These are phyloP conservation scores for Pestalotiopsis sp. DNA, from an alignment of 2,329 filamentous ascomycete genomes.

Conservation along the genomic window DNA sequence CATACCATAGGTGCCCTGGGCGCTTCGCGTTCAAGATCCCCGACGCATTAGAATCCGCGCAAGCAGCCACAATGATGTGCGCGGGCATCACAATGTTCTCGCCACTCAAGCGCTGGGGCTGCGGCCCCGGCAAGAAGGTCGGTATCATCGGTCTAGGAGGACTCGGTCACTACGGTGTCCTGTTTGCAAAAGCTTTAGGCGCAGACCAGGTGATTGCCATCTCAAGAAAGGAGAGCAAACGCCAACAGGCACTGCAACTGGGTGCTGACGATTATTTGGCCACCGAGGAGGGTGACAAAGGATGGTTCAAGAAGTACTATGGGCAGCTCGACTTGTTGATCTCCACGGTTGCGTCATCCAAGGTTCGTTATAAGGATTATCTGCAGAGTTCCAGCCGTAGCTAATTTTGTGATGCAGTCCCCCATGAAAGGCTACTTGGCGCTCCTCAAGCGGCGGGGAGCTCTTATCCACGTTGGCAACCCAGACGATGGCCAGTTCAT, in stretches of 20 bases:
- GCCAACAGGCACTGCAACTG: conserved; percentile 51
- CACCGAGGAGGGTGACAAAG: conserved; percentile 44
- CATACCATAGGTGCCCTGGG: conserved; percentile 21
- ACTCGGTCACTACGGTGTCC: conserved; percentile 64
- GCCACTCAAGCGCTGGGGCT: conserved; percentile 60
- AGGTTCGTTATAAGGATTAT: conserved; percentile 21
- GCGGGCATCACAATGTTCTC: conserved; percentile 66
- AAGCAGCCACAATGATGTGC: conserved; percentile 65
- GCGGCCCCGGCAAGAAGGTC: conserved; percentile 65
- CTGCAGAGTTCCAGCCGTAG: too few species aligned
- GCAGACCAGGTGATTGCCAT: conserved; percentile 58
- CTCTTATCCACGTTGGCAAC: conserved; percentile 65
- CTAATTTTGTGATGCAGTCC: conserved; percentile 38
- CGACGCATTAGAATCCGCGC: conserved; percentile 31
- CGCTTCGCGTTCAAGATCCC: conserved; percentile 47
- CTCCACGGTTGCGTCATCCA: conserved; percentile 47
- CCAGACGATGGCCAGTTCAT: conserved; percentile 49
- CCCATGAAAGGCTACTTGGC: conserved; percentile 60
- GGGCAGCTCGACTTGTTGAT: conserved; percentile 55
- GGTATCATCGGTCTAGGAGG: conserved; percentile 68
- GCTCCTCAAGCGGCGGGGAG: conserved; percentile 59
- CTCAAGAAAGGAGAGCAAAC: conserved; percentile 50
- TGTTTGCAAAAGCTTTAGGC: conserved; percentile 65
- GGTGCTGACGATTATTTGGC: conserved; percentile 43
- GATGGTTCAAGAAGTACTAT: conserved; percentile 52